Evolutionary conservation across 2,329 filamentous ascomycete genomes (phyloP), one percentile per base, ranked within the genome.

Genomic region (Exophiala mesophila): DNA sequence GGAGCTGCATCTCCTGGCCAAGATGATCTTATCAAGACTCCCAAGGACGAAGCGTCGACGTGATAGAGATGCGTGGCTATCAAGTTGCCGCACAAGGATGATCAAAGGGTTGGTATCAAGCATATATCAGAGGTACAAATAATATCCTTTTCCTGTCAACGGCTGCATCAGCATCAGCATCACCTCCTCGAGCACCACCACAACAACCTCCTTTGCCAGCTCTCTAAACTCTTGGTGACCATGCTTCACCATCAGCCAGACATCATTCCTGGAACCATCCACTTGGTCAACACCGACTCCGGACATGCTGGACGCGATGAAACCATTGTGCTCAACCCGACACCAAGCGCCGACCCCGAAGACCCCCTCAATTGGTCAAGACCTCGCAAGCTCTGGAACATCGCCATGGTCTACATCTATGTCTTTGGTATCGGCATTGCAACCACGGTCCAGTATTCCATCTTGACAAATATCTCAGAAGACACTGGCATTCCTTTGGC

Each of bases 401-500:
- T 58, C 13, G 52, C 53, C 3, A 60, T 56, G 34, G 58, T 59
- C 41, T 59, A 59, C 39, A 59, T 69, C 6, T 62, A 63, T 39
- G 58, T 56, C 1, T 51, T 63, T 3, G 53, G 50, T 4, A 49
- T 59, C 15, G 60, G 58, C 8, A 60, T 61, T 32, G 52, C 57
- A 0, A 52, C 55, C 2, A 52, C 61, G 1, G 51, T 58, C 3
- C 55, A 59, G 10, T 62, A 61, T 37, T 61, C 60, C 3, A 50
- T 63, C 12, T 48, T 62, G 13, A 47, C 52, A 1, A 55, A 58
- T 10, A 62, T 73, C 10, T 65, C 63, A 6, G 55, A 66, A 40
- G 64, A 64, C 2, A 67, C 67, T 0, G 63, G 61, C 3, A 52
- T 72, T 5, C 67, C 62, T 0, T 47, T 72, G 12, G 57, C 53